A percentile compares a stretch with the other conserved stretches of the same genome.
Conservation (phyloP, 305 asterid genomes). For the Solanum chacoense region DNA sequence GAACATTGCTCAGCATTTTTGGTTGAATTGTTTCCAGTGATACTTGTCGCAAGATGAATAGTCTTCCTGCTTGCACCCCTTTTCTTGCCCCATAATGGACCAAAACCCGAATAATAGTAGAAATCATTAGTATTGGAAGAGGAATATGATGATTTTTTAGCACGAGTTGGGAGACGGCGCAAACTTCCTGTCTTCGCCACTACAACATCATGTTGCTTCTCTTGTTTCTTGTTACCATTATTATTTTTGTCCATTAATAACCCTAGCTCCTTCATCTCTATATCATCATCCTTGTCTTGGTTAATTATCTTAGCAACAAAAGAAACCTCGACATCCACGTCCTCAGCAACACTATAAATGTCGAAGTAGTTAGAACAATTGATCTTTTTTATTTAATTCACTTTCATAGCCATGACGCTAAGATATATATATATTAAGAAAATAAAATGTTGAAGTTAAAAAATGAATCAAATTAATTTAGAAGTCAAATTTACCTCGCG, state of each 20-base stretch:
- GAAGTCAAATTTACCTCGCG: slow-evolving; percentile 30
- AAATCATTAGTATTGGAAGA: slow-evolving; percentile 8
- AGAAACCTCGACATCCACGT: not conserved
- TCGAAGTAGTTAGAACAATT: not conserved
- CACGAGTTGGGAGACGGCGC: slow-evolving; percentile 13
- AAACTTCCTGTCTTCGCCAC: not conserved
- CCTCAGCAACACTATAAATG: not conserved
- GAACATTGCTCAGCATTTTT: not conserved
- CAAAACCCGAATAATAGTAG: slow-evolving; percentile 58
- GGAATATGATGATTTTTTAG: slow-evolving; percentile 17
- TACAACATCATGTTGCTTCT: not conserved
- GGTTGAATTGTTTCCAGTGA: not conserved
- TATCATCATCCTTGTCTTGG: not conserved
- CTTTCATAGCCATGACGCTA: not conserved
- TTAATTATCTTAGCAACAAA: not conserved
- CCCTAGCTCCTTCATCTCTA: not conserved
- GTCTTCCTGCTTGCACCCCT: slow-evolving; percentile 5
- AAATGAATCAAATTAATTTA: slow-evolving; percentile 11
- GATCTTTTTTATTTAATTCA: not conserved
- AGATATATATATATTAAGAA: not conserved
- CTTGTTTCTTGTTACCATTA: slow-evolving; percentile 5
- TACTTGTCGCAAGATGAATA: not conserved
- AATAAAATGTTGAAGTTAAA: slow-evolving; percentile 1
- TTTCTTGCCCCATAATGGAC: slow-evolving; percentile 42
- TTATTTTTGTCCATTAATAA: not conserved